Percentiles rank a stretch among this genome's conserved stretches.
Conservation (phyloP, 2,329 filamentous ascomycete species). For the Boeremia lycopersici region DNA sequence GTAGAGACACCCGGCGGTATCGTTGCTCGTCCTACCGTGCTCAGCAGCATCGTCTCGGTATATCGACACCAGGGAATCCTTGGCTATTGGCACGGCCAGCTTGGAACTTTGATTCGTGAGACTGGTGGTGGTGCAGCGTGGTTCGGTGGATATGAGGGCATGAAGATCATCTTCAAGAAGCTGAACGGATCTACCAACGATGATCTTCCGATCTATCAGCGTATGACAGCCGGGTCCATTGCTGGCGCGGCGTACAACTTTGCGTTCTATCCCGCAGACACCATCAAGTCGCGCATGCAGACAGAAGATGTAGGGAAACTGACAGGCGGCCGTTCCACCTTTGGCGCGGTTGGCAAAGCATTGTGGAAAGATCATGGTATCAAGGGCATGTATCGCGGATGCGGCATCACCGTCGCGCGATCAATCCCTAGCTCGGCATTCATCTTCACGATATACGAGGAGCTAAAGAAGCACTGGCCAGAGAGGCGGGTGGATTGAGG, state of each 20-base stretch:
- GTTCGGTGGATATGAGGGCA: constrained; percentile 68
- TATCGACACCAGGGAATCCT: constrained; percentile 80
- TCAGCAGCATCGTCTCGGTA: constrained; percentile 76
- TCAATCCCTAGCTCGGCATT: constrained; percentile 96
- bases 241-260: constrained; percentile 97
- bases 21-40: constrained; percentile 63
- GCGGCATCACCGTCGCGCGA: constrained; percentile 87
- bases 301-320: constrained; percentile 72
- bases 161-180: constrained; percentile 71
- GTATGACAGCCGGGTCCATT: constrained; percentile 82
- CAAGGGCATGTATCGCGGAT: constrained; percentile 87
- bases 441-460: constrained; percentile 95
- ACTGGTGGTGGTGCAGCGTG: constrained; percentile 92
- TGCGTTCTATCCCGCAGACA: constrained; percentile 95
- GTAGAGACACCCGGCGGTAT: constrained; percentile 46
- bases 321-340: constrained; percentile 65
- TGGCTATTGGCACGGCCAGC: constrained; percentile 94
- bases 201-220: constrained; percentile 79
- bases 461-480: constrained; percentile 64
- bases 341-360: constrained; percentile 71
- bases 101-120: constrained; percentile 92
- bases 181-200: constrained; percentile 51
- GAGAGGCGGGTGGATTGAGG: constrained; percentile 15
- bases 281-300: constrained; percentile 96
- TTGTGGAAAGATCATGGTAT: constrained; percentile 86